Percentiles rank a stretch among this genome's conserved stretches.
Evolutionary conservation across 2,329 filamentous ascomycete genomes (phyloP).

Genomic region (Penicillium italicum): DNA sequence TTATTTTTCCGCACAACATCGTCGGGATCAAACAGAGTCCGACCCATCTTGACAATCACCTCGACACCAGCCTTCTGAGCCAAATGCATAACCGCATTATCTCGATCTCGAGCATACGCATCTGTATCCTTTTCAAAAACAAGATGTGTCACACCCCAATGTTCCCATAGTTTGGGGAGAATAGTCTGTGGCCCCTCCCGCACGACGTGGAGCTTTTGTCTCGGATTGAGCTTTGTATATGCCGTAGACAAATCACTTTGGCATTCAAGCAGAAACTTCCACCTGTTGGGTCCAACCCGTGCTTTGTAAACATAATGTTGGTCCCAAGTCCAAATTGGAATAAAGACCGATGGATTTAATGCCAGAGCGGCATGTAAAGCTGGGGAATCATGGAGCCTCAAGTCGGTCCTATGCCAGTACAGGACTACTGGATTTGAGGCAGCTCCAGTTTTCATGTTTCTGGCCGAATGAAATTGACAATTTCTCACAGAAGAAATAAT

Average conservation of each 20-base stretch:
- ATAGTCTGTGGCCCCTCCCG: not conserved
- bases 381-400: not conserved
- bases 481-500: not conserved
- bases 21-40: not conserved
- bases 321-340: not conserved
- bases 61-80: not conserved
- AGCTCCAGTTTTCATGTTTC: not conserved
- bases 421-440: not conserved
- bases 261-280: not conserved
- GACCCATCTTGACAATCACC: not conserved
- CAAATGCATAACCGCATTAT: not conserved
- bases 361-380: not conserved
- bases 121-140: not conserved
- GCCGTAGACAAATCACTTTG: not conserved
- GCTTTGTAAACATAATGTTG: not conserved
- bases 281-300: not conserved
- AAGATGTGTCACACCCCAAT: not conserved
- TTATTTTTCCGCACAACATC: not conserved
- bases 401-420: not conserved
- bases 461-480: not conserved
- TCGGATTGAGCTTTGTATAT: not conserved
- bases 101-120: not conserved
- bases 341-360: not conserved
- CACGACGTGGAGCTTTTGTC: not conserved
- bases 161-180: not conserved